Conservation (phyloP, 345 rosid species). For the Aquilaria yunnanensis region DNA sequence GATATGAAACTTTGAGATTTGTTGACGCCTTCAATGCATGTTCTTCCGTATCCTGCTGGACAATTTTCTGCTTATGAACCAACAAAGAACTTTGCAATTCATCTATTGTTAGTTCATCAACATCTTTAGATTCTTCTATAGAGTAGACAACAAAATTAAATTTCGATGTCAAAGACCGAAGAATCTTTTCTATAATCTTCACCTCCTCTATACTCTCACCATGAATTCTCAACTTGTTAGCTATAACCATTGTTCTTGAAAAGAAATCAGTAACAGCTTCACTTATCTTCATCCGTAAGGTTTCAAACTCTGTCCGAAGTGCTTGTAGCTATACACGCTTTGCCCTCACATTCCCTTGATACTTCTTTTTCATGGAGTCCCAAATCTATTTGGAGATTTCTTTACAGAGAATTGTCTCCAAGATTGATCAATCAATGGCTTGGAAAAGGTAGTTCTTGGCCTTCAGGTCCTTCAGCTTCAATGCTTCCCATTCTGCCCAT, state of each 20-base stretch:
- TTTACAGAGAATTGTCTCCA: too few relatives aligned
- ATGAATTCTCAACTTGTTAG: slow-evolving; percentile 6
- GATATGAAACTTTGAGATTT: too few relatives aligned
- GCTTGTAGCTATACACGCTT: background rate
- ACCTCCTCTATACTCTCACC: background rate
- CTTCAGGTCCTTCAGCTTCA: too few relatives aligned
- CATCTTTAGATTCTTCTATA: background rate
- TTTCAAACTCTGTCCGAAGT: background rate
- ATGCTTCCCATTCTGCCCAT: too few relatives aligned
- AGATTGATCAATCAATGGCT: too few relatives aligned
- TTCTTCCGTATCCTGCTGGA: background rate
- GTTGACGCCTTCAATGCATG: too few relatives aligned
- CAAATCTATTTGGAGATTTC: too few relatives aligned
- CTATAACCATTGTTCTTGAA: background rate
- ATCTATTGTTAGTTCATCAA: background rate
- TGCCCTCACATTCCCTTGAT: too few relatives aligned
- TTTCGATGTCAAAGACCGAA: background rate
- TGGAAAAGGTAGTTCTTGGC: too few relatives aligned
- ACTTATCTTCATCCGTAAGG: background rate
- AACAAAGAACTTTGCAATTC: background rate
- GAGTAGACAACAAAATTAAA: background rate
- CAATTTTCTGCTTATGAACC: background rate
- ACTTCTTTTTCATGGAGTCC: too few relatives aligned
- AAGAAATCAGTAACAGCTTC: background rate
- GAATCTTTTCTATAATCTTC: slow-evolving; percentile 5